A percentile compares a stretch with the other conserved stretches of the same genome.
phyloP scores from a whole-genome alignment of 1,284 basidiomycete species.

The Malassezia restricta region DNA sequence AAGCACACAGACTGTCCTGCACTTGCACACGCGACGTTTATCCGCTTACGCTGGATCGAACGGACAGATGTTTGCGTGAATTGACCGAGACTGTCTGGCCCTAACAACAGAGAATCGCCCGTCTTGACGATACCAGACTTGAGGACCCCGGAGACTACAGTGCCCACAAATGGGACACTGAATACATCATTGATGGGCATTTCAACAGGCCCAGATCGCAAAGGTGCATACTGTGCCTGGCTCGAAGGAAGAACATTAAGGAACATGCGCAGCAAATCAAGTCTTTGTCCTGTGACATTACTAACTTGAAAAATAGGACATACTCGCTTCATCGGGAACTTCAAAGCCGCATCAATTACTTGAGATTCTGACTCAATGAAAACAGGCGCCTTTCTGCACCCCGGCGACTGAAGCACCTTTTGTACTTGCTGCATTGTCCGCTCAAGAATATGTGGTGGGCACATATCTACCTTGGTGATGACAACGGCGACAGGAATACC shows the following conservation, averaged over 20 bases:
- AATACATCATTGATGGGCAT: constrained; percentile 50
- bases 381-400: constrained; percentile 53
- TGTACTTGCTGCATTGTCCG: constrained; percentile 83
- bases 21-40: constrained; percentile 64
- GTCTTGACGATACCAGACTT: constrained; percentile 45
- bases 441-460: constrained; percentile 73
- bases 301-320: constrained; percentile 88
- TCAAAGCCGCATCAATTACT: constrained; percentile 31
- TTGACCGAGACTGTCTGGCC: constrained; percentile 84
- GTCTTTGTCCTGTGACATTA: constrained; percentile 83
- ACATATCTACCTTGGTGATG: constrained; percentile 98
- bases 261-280: constrained; percentile 54
- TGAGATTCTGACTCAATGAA: constrained; percentile 28
- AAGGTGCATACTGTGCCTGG: constrained; percentile 34
- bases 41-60: constrained; percentile 86
- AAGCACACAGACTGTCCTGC: constrained; percentile 91
- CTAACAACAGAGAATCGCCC: constrained; percentile 64
- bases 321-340: constrained; percentile 50
- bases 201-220: constrained; percentile 65
- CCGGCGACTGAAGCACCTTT: constrained; percentile 84
- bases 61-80: constrained; percentile 71
- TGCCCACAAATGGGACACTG: constrained; percentile 80
- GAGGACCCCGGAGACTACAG: constrained; percentile 83
- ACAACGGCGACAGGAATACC: constrained; percentile 86
- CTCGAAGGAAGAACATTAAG: constrained; percentile 44